Base-by-base conservation (phyloP, 2,329 filamentous ascomycete species). In the Calcarisporium arbuscula region DNA sequence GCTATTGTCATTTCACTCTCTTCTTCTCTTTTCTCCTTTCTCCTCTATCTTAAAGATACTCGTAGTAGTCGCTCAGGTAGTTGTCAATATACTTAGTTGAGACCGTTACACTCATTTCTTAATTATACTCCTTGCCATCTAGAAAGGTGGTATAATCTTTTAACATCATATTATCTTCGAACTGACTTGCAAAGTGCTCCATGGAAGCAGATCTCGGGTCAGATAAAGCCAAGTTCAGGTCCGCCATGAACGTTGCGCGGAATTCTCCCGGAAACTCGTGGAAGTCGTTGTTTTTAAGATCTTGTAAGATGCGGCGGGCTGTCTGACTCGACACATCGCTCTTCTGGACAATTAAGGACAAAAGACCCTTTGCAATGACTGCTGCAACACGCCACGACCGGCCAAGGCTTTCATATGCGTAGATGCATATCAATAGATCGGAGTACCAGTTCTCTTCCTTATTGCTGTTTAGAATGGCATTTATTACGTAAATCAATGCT, bases 221-320 rank as follows among this genome's bases (percentile, higher is more conserved):
- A 8, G 46, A 53, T 36, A 58, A 41, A 6, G 57, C 57, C n/a
- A 62, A 39, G 12, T 56, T 48, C 30, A 61, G 41, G 33, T 65
- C 59, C 4, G 50, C 45, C 56, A 62, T 58, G 35, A 65, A 58
- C 0, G 56, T 55, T 5, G 53, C 60, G 2, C 55, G 45, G 8
- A 62, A 51, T 4, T 48, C 42, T 0, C 45, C 50, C 6, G 46
- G 35, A 4, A 46, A 35, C 2, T 36, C 27, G 4, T 38, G 40
- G 9, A 50, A 36, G 4, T 46, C 47, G 3, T 46, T 44, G 10
- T 48, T 45, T 16, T 49, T 49, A 7, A 63, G 45, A 5, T 56
- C 44, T 5, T 39, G 30, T 31, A 61, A 44, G 17, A 63, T 49
- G 4, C 36, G 38, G n/a, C 50, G 47, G 0, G 60, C 58, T 11